Conservation (phyloP, 2,329 filamentous ascomycete genomes). For the Parasarocladium wereldwijsianum region DNA sequence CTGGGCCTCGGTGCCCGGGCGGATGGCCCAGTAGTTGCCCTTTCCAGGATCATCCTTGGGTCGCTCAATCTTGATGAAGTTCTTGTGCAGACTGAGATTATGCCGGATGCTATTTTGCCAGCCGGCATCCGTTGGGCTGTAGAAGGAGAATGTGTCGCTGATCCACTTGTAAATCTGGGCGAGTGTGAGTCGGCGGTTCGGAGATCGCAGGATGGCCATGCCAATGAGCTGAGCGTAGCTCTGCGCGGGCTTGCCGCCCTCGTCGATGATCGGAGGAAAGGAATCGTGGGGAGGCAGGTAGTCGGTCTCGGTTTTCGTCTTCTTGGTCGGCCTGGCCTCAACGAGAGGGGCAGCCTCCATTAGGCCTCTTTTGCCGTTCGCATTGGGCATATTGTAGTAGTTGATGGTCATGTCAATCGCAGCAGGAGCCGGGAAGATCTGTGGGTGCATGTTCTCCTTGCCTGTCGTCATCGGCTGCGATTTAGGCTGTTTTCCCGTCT, state of each 20-base stretch:
- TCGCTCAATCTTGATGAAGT: constrained; percentile 87
- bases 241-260: constrained; percentile 76
- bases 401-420: constrained; percentile 35
- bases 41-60: constrained; percentile 96
- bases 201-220: constrained; percentile 87
- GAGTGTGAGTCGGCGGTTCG: constrained; percentile 69
- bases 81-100: constrained; percentile 93
- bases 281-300: constrained; percentile 55
- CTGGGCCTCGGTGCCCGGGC: constrained; percentile 73
- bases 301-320: constrained; percentile 38
- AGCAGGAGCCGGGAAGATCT: constrained; percentile 32
- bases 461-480: constrained; percentile 32
- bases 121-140: constrained; percentile 68
- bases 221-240: constrained; percentile 93
- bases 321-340: constrained; percentile 54
- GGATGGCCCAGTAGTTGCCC: constrained; percentile 93
- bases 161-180: constrained; percentile 99
- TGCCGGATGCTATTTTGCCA: constrained; percentile 99
- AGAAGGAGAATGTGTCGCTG: constrained; percentile 84
- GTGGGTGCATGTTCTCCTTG: constrained; percentile 43
- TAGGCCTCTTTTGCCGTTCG: constrained; percentile 44
- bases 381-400: constrained; percentile 36
- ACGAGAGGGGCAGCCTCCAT: constrained; percentile 61
- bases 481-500: constrained; percentile 39
- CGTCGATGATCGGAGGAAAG: constrained; percentile 69